A percentile compares a stretch with the other conserved stretches of the same genome.
phyloP scores from a whole-genome alignment of 768 basidiomycete species.

The Hypsizygus marmoreus region DNA sequence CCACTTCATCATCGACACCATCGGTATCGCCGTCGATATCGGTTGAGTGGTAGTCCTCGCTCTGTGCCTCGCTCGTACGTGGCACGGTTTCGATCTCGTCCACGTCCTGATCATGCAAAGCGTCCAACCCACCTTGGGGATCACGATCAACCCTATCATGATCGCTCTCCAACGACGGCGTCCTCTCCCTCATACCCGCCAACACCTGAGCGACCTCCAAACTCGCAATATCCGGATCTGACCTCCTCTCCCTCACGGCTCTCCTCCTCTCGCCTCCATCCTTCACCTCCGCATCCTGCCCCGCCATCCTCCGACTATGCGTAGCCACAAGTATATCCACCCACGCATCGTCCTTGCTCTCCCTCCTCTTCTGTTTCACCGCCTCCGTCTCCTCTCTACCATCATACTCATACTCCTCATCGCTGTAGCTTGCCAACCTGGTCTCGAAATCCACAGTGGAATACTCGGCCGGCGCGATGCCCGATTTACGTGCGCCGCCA shows the following conservation, averaged over 20 bases:
- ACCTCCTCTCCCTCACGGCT: constrained; percentile 28
- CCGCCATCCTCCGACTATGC: constrained; percentile 50
- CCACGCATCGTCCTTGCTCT: constrained; percentile 75
- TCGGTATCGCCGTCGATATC: constrained; percentile 9
- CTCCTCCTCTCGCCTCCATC: constrained; percentile 30
- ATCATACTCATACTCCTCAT: constrained; percentile 46
- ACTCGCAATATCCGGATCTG: constrained; percentile 73
- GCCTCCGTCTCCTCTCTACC: constrained; percentile 37
- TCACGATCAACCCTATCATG: constrained; percentile 38
- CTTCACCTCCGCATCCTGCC: constrained; percentile 50
- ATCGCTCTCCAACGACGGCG: constrained; percentile 36
- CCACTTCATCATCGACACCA: constrained; percentile 20
- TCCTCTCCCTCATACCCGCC: constrained; percentile 51
- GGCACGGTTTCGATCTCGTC: constrained; percentile 52
- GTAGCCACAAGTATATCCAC: constrained; percentile 81
- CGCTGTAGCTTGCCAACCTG: constrained; percentile 66
- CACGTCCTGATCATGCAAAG: constrained; percentile 48
- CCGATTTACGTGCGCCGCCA: constrained; percentile 46
- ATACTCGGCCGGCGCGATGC: constrained; percentile 71
- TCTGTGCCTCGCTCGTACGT: constrained; percentile 30
- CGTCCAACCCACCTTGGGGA: constrained; percentile 33
- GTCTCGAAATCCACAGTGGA: constrained; percentile 85
- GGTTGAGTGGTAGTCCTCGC: constrained; percentile 26
- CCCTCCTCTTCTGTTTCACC: constrained; percentile 48
- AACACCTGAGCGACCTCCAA: constrained; percentile 74